Conservation (phyloP, 805 yeast species). For the Torulaspora gathmanii region DNA sequence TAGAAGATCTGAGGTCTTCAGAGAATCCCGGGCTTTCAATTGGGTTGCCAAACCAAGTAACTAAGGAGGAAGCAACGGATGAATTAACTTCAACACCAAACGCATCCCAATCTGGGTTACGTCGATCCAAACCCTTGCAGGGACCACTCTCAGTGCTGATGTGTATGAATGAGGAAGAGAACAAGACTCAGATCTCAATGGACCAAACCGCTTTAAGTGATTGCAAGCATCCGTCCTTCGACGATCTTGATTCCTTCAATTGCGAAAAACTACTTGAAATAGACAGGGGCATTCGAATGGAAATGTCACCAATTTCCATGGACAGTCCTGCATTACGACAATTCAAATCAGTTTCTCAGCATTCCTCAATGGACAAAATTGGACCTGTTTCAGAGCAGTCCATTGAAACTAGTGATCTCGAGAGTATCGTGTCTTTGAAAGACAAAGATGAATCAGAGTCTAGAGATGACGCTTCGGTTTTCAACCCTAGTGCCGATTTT, state of each 20-base stretch:
- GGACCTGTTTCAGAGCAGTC: constrained; percentile 10
- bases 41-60: constrained; percentile 5
- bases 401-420: constrained; percentile 11
- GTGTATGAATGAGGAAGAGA: constrained; percentile 4
- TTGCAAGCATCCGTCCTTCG: constrained; percentile 14
- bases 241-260: constrained; percentile 24
- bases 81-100: neutral
- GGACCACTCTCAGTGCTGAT: constrained; percentile 14
- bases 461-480: constrained; percentile 2
- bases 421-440: constrained; percentile 4
- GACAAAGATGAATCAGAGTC: constrained; percentile 5
- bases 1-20: constrained; percentile 14
- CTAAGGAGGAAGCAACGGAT: neutral
- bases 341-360: constrained; percentile 18
- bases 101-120: constrained; percentile 7
- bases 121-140: constrained; percentile 23
- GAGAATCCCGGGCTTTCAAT: constrained; percentile 17
- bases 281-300: constrained; percentile 23
- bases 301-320: constrained; percentile 16
- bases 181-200: neutral
- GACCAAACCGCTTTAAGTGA: neutral
- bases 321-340: constrained; percentile 8
- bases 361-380: constrained; percentile 14
- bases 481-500: constrained; percentile 20
- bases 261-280: constrained; percentile 26